Evolutionary conservation across 1,139 yeast genomes (phyloP).

Genomic region (Hansenula lynferdii): DNA sequence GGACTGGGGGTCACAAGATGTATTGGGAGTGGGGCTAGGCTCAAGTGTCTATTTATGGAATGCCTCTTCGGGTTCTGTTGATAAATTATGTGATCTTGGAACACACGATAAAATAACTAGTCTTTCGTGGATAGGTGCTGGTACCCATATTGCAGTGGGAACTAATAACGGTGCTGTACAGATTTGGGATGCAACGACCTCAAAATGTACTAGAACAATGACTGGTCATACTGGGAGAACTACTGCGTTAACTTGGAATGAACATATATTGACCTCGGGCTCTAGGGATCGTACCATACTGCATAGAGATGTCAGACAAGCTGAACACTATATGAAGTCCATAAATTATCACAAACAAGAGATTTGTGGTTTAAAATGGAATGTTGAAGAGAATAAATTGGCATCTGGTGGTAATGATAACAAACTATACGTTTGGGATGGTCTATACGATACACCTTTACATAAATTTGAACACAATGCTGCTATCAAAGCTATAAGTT

Average conservation of each 20-base stretch:
- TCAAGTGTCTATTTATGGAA: constrained; percentile 89
- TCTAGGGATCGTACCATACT: constrained; percentile 79
- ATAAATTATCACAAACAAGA: constrained; percentile 84
- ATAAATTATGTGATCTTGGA: constrained; percentile 68
- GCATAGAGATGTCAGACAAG: constrained; percentile 87
- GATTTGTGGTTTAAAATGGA: constrained; percentile 96
- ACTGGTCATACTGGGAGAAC: constrained; percentile 87
- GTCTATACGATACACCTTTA: constrained; percentile 63
- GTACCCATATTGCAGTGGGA: constrained; percentile 92
- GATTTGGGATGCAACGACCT: constrained; percentile 91
- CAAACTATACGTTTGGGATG: constrained; percentile 83
- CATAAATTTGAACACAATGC: constrained; percentile 86
- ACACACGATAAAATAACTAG: constrained; percentile 69
- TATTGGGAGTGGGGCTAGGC: constrained; percentile 87
- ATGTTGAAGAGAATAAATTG: constrained; percentile 75
- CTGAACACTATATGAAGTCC: constrained; percentile 73
- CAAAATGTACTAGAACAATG: constrained; percentile 84
- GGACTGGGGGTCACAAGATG: constrained; percentile 94
- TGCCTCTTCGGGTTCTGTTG: constrained; percentile 80
- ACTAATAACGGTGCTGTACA: constrained; percentile 84
- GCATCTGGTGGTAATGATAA: constrained; percentile 97
- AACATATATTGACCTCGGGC: constrained; percentile 83
- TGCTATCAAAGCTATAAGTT: constrained; percentile 93
- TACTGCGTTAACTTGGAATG: constrained; percentile 91
- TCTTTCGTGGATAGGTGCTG: constrained; percentile 90